Base-by-base conservation (phyloP, 768 basidiomycete genomes). In the Hemileccinum rubropunctum region DNA sequence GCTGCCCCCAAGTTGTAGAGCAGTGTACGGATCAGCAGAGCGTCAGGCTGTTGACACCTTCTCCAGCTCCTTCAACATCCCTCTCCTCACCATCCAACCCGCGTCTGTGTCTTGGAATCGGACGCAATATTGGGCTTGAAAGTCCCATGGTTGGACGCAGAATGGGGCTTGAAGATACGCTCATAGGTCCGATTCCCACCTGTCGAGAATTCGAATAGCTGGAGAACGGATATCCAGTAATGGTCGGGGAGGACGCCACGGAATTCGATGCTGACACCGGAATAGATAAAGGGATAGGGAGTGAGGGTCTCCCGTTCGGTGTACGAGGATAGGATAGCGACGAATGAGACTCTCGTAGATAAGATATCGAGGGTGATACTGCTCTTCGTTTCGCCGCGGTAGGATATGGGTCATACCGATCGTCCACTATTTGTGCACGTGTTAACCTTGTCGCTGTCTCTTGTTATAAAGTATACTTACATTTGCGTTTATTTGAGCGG, bases 321-420 rank as follows among this genome's bases (percentile, higher is more conserved):
- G 78, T 78, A 26, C 67, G 67, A 42, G 67, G 68, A 40, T 68
- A 68, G 2, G 82, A 79, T 17, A 77, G 63, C 4, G 73, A 71
- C 4, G 76, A 63, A 63, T 82, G 82, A 18, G 74, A 74, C 46
- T 86, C 85, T 42, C 86, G 79, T 17, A 88, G 73, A 62, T 80
- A 77, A 11, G 82, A 80, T 51, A 90, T 66, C 5, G 88, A 90
- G 7, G 89, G 89, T 12, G 89, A 91, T 20, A 91, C 88, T 11
- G 89, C 89, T 35, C 89, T 82, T 36, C 89, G 81, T 68, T 91
- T 91, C 17, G 84, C 81, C 15, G 84, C 74, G 38, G 78, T 82
- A 28, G 86, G 84, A 68, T 91, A 91, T 42, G 89, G 89, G 63
- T 91, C 89, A 64, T 86, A 91, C 10, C 89, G 83, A 63, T 91